Percentiles rank a stretch among this genome's conserved stretches.
phyloP scores from a whole-genome alignment of 345 rosid genomes.

The Noccaea bulbosa region DNA sequence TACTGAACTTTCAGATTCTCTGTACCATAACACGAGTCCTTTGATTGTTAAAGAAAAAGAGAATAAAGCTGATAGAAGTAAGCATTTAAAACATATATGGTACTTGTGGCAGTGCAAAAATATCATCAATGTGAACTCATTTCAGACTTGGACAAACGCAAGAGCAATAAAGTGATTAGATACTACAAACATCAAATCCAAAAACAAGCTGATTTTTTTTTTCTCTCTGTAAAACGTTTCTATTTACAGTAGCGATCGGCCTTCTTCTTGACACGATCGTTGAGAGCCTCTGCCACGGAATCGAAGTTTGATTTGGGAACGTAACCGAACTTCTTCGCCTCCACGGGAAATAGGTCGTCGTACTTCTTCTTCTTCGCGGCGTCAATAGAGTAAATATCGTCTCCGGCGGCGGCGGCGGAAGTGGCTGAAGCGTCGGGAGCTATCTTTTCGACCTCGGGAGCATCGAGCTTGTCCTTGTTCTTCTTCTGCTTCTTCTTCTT shows the following conservation, averaged over 20 bases:
- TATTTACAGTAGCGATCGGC: conserved; percentile 96
- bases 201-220: not conserved
- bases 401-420: conserved; percentile 28
- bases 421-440: conserved; percentile 35
- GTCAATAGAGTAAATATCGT: conserved; percentile 74
- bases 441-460: conserved; percentile 19
- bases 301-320: conserved; percentile 58
- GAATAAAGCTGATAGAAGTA: too few relatives aligned
- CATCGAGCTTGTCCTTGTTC: conserved; percentile 40
- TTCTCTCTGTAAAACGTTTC: not conserved
- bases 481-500: conserved; percentile 64
- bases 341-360: conserved; percentile 88
- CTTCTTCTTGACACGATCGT: conserved; percentile 94
- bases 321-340: conserved; percentile 79
- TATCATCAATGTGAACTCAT: not conserved
- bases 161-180: conserved; percentile 4
- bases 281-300: conserved; percentile 77
- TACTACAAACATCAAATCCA: conserved; percentile 29
- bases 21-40: not conserved
- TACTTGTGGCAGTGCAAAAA: too few relatives aligned
- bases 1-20: not conserved
- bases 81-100: not conserved
- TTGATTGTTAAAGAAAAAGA: too few relatives aligned
- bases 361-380: conserved; percentile 85
- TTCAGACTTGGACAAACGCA: not conserved